phyloP scores from a whole-genome alignment of 1,139 yeast genomes.

The Debaryomyces sp. region DNA sequence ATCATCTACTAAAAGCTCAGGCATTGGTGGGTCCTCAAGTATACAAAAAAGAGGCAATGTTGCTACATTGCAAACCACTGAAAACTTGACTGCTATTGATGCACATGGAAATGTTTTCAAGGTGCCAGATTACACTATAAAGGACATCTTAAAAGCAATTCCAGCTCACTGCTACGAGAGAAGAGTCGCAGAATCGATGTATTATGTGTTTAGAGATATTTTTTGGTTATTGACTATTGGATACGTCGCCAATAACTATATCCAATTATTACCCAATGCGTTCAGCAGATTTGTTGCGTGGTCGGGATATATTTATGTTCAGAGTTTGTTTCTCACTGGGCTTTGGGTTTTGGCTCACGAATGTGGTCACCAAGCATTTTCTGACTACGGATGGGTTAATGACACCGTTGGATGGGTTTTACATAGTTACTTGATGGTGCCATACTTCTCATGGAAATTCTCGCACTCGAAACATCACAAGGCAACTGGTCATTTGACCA shows the following conservation, averaged over 20 bases:
- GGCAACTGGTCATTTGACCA: slow-evolving; percentile 61
- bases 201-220: slow-evolving; percentile 62
- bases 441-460: slow-evolving; percentile 65
- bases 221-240: slow-evolving; percentile 44
- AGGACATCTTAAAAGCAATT: slow-evolving; percentile 60
- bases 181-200: slow-evolving; percentile 49
- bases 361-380: slow-evolving; percentile 67
- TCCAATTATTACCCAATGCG: slow-evolving; percentile 52
- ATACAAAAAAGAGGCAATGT: slow-evolving; percentile 39
- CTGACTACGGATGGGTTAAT: slow-evolving; percentile 57
- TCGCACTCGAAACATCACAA: slow-evolving; percentile 65
- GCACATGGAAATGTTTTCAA: slow-evolving; percentile 58
- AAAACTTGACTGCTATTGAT: slow-evolving; percentile 46
- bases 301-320: slow-evolving; percentile 48
- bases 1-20: slow-evolving; percentile 5
- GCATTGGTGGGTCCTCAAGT: slow-evolving; percentile 13
- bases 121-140: slow-evolving; percentile 65
- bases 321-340: slow-evolving; percentile 56
- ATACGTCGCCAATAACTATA: slow-evolving; percentile 46
- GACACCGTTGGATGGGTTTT: slow-evolving; percentile 63
- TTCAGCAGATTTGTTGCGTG: slow-evolving; percentile 57
- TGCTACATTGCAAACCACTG: slow-evolving; percentile 31
- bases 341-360: slow-evolving; percentile 68
- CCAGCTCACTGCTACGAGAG: slow-evolving; percentile 67
- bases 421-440: slow-evolving; percentile 60